phyloP scores from a whole-genome alignment of 345 rosid species.

The Populus nigra region DNA sequence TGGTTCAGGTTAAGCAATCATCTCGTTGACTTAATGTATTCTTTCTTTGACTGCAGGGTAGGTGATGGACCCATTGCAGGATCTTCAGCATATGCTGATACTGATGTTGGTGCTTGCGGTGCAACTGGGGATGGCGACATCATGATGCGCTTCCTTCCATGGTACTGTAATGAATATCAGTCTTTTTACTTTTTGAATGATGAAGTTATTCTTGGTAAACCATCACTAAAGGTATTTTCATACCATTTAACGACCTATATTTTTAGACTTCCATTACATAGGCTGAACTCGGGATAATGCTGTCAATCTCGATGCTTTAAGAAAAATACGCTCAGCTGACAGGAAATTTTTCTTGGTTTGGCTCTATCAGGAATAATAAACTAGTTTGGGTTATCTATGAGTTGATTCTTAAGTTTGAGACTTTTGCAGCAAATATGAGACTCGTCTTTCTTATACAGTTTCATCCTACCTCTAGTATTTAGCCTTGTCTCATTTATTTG shows the following conservation, averaged over 20 bases:
- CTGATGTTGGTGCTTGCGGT: constrained; percentile 93
- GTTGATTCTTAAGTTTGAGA: background rate
- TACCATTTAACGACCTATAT: background rate
- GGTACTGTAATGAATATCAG: constrained; percentile 42
- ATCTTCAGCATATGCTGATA: constrained; percentile 80
- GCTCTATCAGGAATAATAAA: background rate
- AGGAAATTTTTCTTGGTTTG: background rate
- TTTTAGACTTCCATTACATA: background rate
- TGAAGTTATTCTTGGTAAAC: background rate
- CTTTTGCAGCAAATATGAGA: background rate
- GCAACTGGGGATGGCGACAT: constrained; percentile 96
- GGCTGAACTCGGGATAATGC: background rate
- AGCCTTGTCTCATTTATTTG: background rate
- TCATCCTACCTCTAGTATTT: background rate
- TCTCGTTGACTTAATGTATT: constrained; percentile 5
- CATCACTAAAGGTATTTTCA: too few relatives aligned
- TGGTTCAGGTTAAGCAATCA: too few relatives aligned
- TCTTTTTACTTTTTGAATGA: background rate
- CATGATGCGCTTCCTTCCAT: constrained; percentile 98
- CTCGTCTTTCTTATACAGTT: background rate
- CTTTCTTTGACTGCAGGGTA: constrained; percentile 49
- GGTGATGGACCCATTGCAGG: constrained; percentile 96
- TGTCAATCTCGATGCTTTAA: background rate
- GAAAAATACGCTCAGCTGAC: background rate
- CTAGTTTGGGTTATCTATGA: background rate